Base-by-base conservation (phyloP, 1,284 basidiomycete species). In the Pseudozyma sp. region DNA sequence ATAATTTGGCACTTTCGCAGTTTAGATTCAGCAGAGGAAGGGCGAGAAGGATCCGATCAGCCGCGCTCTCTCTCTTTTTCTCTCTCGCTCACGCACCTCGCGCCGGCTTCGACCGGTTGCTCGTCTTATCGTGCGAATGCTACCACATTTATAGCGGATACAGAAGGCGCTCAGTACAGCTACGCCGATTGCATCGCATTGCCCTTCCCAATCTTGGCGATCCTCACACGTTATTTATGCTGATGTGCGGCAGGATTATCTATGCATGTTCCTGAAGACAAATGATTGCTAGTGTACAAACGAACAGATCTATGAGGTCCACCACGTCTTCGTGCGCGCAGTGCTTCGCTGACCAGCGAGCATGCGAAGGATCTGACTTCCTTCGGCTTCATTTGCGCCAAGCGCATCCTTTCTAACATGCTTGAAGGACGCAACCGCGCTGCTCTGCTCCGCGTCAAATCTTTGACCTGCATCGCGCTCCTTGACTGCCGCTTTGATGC, bases 271-370 rank as follows among this genome's bases (percentile, higher is more conserved):
- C 14, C 43, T 2, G 1, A 16, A 21, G 19, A 21, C 19, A 3
- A 7, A 40, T 31, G 51, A 34, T 18, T 38, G 11, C 5, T 39
- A 34, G 51, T 21, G 35, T 21, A 52, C 36, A 45, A 40, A 43
- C 12, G 18, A 42, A n/a, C 47, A 42, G 21, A 10, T 36, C 55
- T 64, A 59, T 8, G 36, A 49, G 21, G 36, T 59, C 72, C 72
- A 75, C 72, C 72, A 75, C 3, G 47, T 11, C 59, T 75, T 75
- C 2, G 59, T 66, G 19, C 35, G 55, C 14, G 57, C 59, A 7
- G 67, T 70, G 43, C 59, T 57, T 34, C 56, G 67, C 51, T 75
- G 62, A 10, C 72, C 67, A 2, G 72, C 67, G 49, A 75, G 39
- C 67, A 70, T 70, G 47, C 62, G 58, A 25, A 75, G 19, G 18